These are phyloP conservation scores for Ophiosphaerella herpotricha DNA, from an alignment of 2,329 filamentous ascomycete species.

Conservation along the genomic window DNA sequence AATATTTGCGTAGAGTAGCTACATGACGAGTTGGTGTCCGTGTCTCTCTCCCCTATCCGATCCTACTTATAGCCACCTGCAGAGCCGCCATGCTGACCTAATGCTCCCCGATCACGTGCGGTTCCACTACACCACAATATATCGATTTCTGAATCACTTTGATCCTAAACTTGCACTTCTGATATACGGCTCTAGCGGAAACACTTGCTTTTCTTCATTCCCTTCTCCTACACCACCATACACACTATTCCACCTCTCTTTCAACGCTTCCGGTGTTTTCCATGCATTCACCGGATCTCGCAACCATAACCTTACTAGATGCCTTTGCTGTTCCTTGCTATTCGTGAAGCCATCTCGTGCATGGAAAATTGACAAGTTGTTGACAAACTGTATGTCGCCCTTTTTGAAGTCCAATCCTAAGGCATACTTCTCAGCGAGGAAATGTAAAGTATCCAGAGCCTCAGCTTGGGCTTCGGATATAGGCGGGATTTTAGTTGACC, in stretches of 20 bases:
- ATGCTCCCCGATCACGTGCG: too few relatives aligned
- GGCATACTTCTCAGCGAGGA: constrained; percentile 46
- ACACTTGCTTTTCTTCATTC: constrained; percentile 57
- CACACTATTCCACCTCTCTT: constrained; percentile 57
- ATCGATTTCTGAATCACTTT: not conserved
- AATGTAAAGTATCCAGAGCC: constrained; percentile 54
- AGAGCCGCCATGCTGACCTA: too few relatives aligned
- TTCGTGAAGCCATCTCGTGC: constrained; percentile 53
- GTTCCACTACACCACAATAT: too few relatives aligned
- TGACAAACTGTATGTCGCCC: constrained; percentile 57
- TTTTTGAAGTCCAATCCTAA: constrained; percentile 47
- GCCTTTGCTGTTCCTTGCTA: constrained; percentile 38
- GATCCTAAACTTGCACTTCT: constrained; percentile 22
- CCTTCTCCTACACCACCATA: constrained; percentile 53
- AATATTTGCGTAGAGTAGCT: too few relatives aligned
- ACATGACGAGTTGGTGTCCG: too few relatives aligned
- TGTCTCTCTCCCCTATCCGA: too few relatives aligned
- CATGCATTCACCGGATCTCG: constrained; percentile 54
- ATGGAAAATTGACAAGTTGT: constrained; percentile 59
- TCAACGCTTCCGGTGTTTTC: constrained; percentile 48
- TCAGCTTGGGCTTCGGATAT: constrained; percentile 53
- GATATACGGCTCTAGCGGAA: constrained; percentile 56
- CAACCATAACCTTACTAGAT: constrained; percentile 55
- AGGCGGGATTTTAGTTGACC: constrained; percentile 60
- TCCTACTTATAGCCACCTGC: too few relatives aligned